Base-by-base conservation (phyloP, 2,329 filamentous ascomycete species). In the Trichoderma guizhouense region DNA sequence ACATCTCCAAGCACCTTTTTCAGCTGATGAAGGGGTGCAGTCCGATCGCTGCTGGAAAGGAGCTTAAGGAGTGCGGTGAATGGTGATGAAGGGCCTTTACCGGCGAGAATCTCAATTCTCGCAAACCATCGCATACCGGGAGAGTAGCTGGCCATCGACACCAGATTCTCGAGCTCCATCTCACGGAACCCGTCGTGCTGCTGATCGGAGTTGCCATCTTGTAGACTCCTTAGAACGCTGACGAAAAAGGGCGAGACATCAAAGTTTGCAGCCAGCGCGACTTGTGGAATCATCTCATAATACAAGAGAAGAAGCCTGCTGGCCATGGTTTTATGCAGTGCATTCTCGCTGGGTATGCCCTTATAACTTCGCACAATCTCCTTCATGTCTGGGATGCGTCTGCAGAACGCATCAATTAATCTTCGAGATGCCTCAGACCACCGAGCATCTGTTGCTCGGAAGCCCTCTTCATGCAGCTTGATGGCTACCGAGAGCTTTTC, bases 81-180 rank as follows among this genome's bases (percentile, higher is more conserved):
- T 0, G 92, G 92, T 5, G 92, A 93, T 3, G 76, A 76, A 7
- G 74, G 72, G 9, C 73, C 73, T 21, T 76, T 76, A 51, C 88
- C 83, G 1, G 81, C 79, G n/a, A 92, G 83, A 1, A 86, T 86
- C 74, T 92, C 88, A 72, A 84, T 88, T 77, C 93, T 95, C 74
- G 92, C 87, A 84, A 96, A 98, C 95, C 95, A 98, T 74, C 92
- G 90, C 90, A 97, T 96, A 7, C 91, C 91, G 0, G 93, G 90
- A 3, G 94, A 97, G 76, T 91, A 89, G 74, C 90, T 89, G 4
- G 95, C 94, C 78, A 98, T 93, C 34, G 90, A 87, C 21, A 97
- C 88, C 21, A 97, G 84, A 79, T 95, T 93, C 79, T 94, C 91
- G 32, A 98, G 84, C 80, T 97, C 93, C 77, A 95, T 88, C 11